Conservation (phyloP, 2,329 filamentous ascomycete genomes). For the Emmonsiellopsis sp. region DNA sequence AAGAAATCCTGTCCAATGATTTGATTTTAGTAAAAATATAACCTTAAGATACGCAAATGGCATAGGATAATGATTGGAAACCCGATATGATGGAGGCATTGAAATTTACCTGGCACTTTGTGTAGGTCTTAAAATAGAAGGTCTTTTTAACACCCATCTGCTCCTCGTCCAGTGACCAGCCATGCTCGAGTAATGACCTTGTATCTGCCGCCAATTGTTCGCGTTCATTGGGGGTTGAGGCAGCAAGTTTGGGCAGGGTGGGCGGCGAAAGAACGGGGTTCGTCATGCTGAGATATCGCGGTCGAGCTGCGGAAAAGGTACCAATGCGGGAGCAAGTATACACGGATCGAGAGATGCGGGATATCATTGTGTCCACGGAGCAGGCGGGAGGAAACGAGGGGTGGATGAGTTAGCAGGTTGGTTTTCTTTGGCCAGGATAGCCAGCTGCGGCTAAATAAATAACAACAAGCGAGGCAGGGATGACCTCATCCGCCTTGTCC, state of each 20-base stretch:
- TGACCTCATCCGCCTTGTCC: too few species aligned
- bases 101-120: constrained; percentile 27
- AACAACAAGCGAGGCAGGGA: too few species aligned
- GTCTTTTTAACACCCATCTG: constrained; percentile 28
- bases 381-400: neutral
- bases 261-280: neutral
- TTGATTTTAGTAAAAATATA: neutral
- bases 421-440: too few species aligned
- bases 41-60: neutral
- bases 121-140: constrained; percentile 31
- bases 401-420: too few species aligned
- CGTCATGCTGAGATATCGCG: neutral
- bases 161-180: constrained; percentile 27
- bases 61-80: neutral
- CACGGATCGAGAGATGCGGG: neutral
- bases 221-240: neutral
- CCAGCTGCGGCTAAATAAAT: too few species aligned
- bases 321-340: neutral
- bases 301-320: neutral
- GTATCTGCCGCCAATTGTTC: constrained; percentile 11
- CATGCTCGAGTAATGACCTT: constrained; percentile 19
- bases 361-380: neutral
- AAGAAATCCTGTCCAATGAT: constrained; percentile 24
- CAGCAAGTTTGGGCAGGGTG: neutral
- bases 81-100: neutral